These are phyloP conservation scores for Saturnispora besseyi DNA, from an alignment of 805 yeast genomes.

Conservation along the genomic window DNA sequence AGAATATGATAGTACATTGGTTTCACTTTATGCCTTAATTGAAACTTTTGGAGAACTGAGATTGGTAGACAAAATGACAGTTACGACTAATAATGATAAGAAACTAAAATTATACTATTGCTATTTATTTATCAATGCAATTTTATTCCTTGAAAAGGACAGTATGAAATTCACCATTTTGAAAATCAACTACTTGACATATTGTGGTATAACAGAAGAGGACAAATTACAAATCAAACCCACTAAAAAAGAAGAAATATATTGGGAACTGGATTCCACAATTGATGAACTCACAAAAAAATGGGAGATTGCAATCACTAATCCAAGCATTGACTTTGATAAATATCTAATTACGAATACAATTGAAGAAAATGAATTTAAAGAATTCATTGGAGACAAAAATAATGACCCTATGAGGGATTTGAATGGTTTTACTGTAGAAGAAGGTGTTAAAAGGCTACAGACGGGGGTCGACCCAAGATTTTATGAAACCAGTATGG, in stretches of 20 bases:
- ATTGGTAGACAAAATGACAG: conserved; percentile 22
- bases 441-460: conserved; percentile 6
- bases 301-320: conserved; percentile 26
- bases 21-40: conserved; percentile 11
- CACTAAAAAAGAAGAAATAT: conserved; percentile 1
- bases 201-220: conserved; percentile 12
- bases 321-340: conserved; percentile 19
- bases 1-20: conserved; percentile 6
- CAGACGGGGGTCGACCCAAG: conserved; percentile 24
- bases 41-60: conserved; percentile 25
- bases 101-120: conserved; percentile 17
- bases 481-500: conserved; percentile 24
- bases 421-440: neutral
- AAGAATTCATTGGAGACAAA: conserved; percentile 1
- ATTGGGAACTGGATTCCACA: conserved; percentile 2
- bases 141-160: conserved; percentile 16
- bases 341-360: conserved; percentile 21
- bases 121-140: conserved; percentile 22
- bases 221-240: conserved; percentile 3
- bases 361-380: conserved; percentile 20
- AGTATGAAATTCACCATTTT: conserved; percentile 8
- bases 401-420: no score
- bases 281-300: conserved; percentile 13
- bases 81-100: conserved; percentile 7
- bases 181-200: conserved; percentile 12